Conservation (phyloP, 306 rosid genomes). For the Lathyrus aphaca region DNA sequence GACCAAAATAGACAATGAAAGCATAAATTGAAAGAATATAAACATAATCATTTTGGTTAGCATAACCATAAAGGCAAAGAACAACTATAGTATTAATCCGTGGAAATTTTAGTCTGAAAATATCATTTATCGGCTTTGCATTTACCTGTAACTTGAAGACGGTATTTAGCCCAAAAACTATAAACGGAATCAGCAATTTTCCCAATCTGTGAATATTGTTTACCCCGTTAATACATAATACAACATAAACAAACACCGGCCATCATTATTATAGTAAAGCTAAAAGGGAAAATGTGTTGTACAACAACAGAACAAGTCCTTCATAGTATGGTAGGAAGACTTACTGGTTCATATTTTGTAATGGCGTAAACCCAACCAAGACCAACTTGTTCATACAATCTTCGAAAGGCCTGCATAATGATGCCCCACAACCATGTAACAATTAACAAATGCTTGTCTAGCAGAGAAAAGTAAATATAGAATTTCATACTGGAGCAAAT, state of each 20-base stretch:
- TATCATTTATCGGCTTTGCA: background rate
- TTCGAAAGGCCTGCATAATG: constrained; percentile 76
- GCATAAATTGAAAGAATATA: background rate
- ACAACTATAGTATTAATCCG: constrained; percentile 12
- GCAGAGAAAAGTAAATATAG: constrained; percentile 7
- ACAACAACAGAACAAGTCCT: constrained; percentile 23
- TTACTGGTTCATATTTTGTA: constrained; percentile 82
- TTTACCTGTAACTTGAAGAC: constrained; percentile 83
- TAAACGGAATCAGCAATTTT: constrained; percentile 72
- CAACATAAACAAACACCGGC: constrained; percentile 18
- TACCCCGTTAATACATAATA: constrained; percentile 31
- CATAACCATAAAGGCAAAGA: constrained; percentile 16
- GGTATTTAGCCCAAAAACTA: constrained; percentile 84
- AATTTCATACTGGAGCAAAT: constrained; percentile 12
- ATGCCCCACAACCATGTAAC: constrained; percentile 8
- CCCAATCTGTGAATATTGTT: constrained; percentile 55
- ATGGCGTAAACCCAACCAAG: constrained; percentile 96
- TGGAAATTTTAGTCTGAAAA: constrained; percentile 16
- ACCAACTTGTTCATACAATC: constrained; percentile 78
- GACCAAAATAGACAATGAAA: constrained; percentile 24
- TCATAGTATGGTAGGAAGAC: constrained; percentile 38
- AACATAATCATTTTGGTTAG: constrained; percentile 20
- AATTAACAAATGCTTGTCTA: too few species aligned
- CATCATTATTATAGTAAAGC: constrained; percentile 14
- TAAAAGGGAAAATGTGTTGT: background rate